Base-by-base conservation (phyloP, 2,329 filamentous ascomycete species). In the Fusarium paranaense region DNA sequence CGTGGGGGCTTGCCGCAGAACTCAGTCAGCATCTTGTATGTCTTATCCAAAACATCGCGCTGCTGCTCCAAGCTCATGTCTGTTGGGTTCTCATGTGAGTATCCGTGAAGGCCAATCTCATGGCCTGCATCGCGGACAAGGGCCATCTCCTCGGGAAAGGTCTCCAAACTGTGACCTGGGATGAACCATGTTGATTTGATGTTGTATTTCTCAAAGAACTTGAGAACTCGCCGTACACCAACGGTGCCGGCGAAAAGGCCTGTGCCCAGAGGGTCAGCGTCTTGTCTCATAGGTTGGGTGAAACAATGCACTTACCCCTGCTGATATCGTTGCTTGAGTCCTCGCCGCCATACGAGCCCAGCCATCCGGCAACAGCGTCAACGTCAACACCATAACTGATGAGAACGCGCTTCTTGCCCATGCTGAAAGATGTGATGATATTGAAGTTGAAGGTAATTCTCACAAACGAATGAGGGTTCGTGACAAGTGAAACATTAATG, bases 61-160 rank as follows among this genome's bases (percentile, higher is more conserved):
- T 95, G 93, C 82, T 95, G 93, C 78, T 95, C 92, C 2, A 93
- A 80, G 0, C 87, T 92, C 92, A 95, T 94, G 66, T 91, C 89
- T 0, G 86, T 86, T 0, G 93, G 92, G 76, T 95, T 94, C 79
- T 95, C 93, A 77, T 95, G 92, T 0, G 88, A 90, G 82, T 95
- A 95, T 6, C 92, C 93, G 72, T 95, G 93, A n/a, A 90, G 85
- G 14, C 88, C 85, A 16, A 87, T 86, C 74, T 87, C 84, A 70
- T 87, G 86, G 0, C 85, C 85, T 2, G 82, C 86, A 78, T 85
- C 87, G 4, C 86, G 75, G 8, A 87, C 83, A 32, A 82, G 80
- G 2, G 84, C 82, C 68, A 83, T 84, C 35, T 86, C 84, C 54
- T 86, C 83, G 0, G 85, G 86, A 65, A 88, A 87, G 0, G 86